These are phyloP conservation scores for Russula olivacea DNA, from an alignment of 768 basidiomycete species.

Conservation along the genomic window DNA sequence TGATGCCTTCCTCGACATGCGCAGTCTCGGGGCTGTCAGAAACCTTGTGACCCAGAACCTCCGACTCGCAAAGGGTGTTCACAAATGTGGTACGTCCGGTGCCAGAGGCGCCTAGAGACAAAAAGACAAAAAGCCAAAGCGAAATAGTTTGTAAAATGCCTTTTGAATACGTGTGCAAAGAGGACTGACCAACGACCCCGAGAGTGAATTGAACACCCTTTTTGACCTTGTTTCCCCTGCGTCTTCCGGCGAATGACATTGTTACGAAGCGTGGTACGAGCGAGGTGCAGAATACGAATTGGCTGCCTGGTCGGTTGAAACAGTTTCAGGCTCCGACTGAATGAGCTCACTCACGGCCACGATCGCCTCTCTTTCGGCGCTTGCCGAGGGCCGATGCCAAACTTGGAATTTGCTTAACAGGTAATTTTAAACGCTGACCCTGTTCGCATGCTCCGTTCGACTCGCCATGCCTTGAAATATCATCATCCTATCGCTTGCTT, in stretches of 20 bases:
- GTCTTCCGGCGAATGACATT: slow-evolving; percentile 84
- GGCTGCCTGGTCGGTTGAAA: slow-evolving; percentile 26
- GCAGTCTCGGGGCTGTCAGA: slow-evolving; percentile 81
- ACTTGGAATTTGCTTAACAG: not conserved
- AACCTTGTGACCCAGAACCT: slow-evolving; percentile 84
- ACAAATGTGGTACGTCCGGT: slow-evolving; percentile 98
- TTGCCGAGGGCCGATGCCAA: not conserved
- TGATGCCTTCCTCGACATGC: slow-evolving; percentile 89
- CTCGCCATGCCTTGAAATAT: slow-evolving; percentile 5
- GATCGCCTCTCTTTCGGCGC: not conserved
- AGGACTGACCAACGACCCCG: slow-evolving; percentile 89
- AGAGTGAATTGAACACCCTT: slow-evolving; percentile 98
- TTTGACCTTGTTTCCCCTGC: slow-evolving; percentile 92
- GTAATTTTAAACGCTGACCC: not conserved
- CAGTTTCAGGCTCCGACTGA: slow-evolving; percentile 23
- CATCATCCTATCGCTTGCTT: not conserved
- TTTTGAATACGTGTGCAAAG: slow-evolving; percentile 15
- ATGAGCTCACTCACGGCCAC: not conserved
- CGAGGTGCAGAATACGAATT: slow-evolving; percentile 24
- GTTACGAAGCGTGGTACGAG: slow-evolving; percentile 26
- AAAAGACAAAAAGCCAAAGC: slow-evolving; percentile 14
- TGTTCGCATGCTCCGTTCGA: slow-evolving; percentile 4
- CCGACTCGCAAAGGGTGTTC: slow-evolving; percentile 97
- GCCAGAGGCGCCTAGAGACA: slow-evolving; percentile 78
- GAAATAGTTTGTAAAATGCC: not conserved